Evolutionary conservation across 768 basidiomycete species (phyloP), one percentile per base, ranked within the genome.

Genomic region (Imleria badia): DNA sequence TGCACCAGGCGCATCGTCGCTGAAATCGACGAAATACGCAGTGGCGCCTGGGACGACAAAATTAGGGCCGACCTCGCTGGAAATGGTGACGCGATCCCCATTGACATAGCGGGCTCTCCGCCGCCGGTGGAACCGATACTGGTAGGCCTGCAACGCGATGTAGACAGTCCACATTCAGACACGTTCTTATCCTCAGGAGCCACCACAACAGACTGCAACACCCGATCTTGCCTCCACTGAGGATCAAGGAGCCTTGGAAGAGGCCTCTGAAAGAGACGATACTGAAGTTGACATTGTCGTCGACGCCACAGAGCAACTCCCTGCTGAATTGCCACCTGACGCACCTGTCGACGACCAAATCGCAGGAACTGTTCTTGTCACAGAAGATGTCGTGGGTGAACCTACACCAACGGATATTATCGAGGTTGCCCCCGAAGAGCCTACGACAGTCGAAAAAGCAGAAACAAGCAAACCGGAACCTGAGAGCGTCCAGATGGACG

Each of bases 1-100:
- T 35, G 13, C 35, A 17, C 9, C 9, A 92, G 91, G 70, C 72
- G 70, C 33, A 75, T 94, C 14, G 77, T 85, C 19, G 72, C 78
- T 4, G 93, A 95, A 70, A 90, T 94, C 42, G 83, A 89, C 46
- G 83, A 84, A 3, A 88, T 94, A 56, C 84, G 85, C 26, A 73
- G 78, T 13, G 90, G 91, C 1, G 69, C 72, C 48, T 83, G 84
- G 81, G 87, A 89, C 61, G 74, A 76, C 45, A 72, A 72, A 60
- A 80, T 87, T 17, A 70, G 62, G 55, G 64, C 65, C 52, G 60
- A 76, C 58, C 65, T 74, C 63, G 64, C 33, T 30, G 45, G 34
- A 22, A 57, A 52, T 47, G 52, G 31, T 42, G 11, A 38, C 36
- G 35, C 45, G 13, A 49, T 11, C 68, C 17, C 48, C 13, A 19